These are phyloP conservation scores for Hibiscus tridactylites DNA, from an alignment of 345 rosid genomes.

Conservation along the genomic window DNA sequence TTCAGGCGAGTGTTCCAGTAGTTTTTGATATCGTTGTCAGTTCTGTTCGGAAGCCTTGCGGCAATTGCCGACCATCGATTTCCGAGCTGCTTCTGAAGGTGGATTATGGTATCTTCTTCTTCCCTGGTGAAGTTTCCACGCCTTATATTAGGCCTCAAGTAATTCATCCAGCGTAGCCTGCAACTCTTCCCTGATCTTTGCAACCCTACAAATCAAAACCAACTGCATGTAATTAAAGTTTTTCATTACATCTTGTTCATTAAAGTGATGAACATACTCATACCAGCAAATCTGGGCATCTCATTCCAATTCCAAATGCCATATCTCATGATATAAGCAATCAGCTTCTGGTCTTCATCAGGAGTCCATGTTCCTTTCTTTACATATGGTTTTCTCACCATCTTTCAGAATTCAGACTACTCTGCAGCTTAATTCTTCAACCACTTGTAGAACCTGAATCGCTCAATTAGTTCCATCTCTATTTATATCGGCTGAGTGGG, in stretches of 20 bases:
- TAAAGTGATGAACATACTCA: background rate
- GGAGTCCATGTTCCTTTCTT: slow-evolving; percentile 29
- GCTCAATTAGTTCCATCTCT: background rate
- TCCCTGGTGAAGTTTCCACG: slow-evolving; percentile 46
- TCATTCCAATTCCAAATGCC: slow-evolving; percentile 35
- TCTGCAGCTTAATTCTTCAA: background rate
- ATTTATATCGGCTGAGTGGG: background rate
- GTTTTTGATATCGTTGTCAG: background rate
- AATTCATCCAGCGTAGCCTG: slow-evolving; percentile 67
- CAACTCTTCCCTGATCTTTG: slow-evolving; percentile 61
- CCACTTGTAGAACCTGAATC: background rate
- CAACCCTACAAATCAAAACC: slow-evolving; percentile 26
- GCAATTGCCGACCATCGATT: slow-evolving; percentile 16
- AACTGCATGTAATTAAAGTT: background rate
- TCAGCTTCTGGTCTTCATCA: slow-evolving; percentile 29
- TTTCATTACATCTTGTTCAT: background rate
- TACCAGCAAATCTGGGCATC: slow-evolving; percentile 31
- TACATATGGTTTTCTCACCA: slow-evolving; percentile 9
- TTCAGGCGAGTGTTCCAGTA: background rate
- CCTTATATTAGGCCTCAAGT: slow-evolving; percentile 41
- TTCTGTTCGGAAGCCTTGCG: background rate
- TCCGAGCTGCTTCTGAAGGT: slow-evolving; percentile 17
- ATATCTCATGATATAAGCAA: slow-evolving; percentile 21
- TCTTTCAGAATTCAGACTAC: background rate
- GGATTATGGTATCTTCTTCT: slow-evolving; percentile 42